Base-by-base conservation (phyloP, 257 asterid genomes). In the Vinca minor region DNA sequence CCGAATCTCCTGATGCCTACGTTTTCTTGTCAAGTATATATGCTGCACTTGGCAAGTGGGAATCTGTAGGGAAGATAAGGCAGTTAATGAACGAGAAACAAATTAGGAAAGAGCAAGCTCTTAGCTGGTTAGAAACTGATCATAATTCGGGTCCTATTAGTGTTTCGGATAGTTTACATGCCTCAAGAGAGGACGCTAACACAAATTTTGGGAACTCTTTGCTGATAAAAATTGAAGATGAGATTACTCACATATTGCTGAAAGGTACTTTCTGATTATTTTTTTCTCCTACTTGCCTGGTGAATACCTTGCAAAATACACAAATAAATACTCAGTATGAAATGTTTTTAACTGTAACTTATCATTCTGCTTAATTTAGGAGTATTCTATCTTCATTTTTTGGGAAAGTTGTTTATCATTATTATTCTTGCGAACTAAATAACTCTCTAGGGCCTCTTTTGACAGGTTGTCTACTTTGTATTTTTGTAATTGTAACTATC, bases 71-170 rank as follows among this genome's bases (percentile, higher is more conserved):
- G 77, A 81, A 78, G 68, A 77, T 85, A 71, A 73, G 86, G 44
- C 74, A 68, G 67, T 62, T 78, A 54, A 77, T 82, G 87, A 69
- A 63, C 12, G 64, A n/a, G 74, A 71, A 70, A 68, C 14, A 60
- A 28, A 63, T 70, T 25, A 73, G 63, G 29, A 76, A 82, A 59
- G 75, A 71, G 41, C 49, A 57, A 58, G 83, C 78, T 9, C 45
- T 77, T 73, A 81, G 88, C 69, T 84, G 90, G 95, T n/a, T 68
- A 79, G 89, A 82, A 57, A 65, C 81, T 47, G 85, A 88, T 53
- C 64, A 59, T 52, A 78, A 38, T 64, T 44, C 82, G 69, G 79
- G 61, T 12, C 71, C 77, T 28, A 68, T 54, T 67, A 62, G 48
- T 59, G 39, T 74, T 44, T 15, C 63, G 47, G 61, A 61, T 76